These are phyloP conservation scores for Scortechinia acanthostroma DNA, from an alignment of 2,329 filamentous ascomycete genomes.

Conservation along the genomic window DNA sequence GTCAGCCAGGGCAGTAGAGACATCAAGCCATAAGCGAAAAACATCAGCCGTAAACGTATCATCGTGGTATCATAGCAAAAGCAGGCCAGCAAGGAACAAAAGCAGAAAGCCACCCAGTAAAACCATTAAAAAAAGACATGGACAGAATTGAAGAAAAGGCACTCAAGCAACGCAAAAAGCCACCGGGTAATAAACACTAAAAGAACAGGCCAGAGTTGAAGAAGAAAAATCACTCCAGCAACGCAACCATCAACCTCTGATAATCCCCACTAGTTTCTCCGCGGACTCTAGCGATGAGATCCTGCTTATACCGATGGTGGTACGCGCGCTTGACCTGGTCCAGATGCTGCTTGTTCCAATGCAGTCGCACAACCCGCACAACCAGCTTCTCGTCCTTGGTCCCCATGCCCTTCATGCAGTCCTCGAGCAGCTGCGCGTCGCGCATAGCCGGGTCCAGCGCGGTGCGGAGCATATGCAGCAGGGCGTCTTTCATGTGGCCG, in stretches of 20 bases:
- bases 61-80: too few relatives aligned
- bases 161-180: too few relatives aligned
- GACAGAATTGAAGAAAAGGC: not conserved
- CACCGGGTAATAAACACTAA: not conserved
- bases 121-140: not conserved
- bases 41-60: too few relatives aligned
- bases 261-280: slow-evolving; percentile 85
- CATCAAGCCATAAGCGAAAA: too few relatives aligned
- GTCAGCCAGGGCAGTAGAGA: too few relatives aligned
- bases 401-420: slow-evolving; percentile 77
- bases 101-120: too few relatives aligned
- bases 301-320: slow-evolving; percentile 60
- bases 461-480: slow-evolving; percentile 71
- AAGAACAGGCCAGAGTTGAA: too few relatives aligned
- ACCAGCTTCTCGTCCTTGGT: slow-evolving; percentile 81
- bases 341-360: slow-evolving; percentile 76
- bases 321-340: slow-evolving; percentile 75
- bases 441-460: slow-evolving; percentile 77
- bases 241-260: slow-evolving; percentile 66
- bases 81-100: too few relatives aligned
- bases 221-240: slow-evolving; percentile 26
- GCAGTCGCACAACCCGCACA: slow-evolving; percentile 68
- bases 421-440: slow-evolving; percentile 76
- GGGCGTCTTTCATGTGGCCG: slow-evolving; percentile 83
- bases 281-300: slow-evolving; percentile 63